Evolutionary conservation across 345 rosid genomes (phyloP), one percentile per base, ranked within the genome.

Genomic region (Carallia brachiata): DNA sequence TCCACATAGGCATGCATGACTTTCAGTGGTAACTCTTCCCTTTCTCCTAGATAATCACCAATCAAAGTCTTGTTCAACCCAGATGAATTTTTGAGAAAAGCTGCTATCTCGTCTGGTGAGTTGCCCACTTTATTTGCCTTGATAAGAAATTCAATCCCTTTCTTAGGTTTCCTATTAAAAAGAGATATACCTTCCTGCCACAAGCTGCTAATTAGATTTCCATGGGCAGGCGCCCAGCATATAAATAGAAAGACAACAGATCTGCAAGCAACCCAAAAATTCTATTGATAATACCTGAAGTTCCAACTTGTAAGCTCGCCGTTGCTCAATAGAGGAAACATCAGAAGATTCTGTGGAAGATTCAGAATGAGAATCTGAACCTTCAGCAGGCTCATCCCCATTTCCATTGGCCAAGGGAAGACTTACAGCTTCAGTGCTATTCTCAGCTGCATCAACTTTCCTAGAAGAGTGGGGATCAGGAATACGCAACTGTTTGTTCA

Each of bases 131-230:
- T 95, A 79, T 86, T 95, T 73, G 99, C 92, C 79, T 89, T 92
- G 75, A 95, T 86, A 56, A 95, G 89, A 84, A 92, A 95, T 76
- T 89, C 97, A 83, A 95, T 92, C 52, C 99, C 99, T 81, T 85
- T 95, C 80, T 89, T 92, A 75, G 99, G 97, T 76, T 95, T 95
- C 84, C 87, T 84, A 76, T 95, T 95, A 81, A 95, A 95, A 84
- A 92, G 92, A 75, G 99, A 92, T 67, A 95, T 92, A 88, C 99
- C 99, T 90, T 95, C 99, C 99, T 92, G 99, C 90, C 96, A 88
- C 66, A 78, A 84, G 79, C 48, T 71, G 78, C 54, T 78, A 75
- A 85, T 77, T 70, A 82, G 82, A 76, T 63, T 68, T 79, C 78
- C 69, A 58, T 64, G 19, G 69, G 57, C 65, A 61, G 53, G n/a